Conservation (phyloP, 805 yeast species). For the Wickerhamomyces bovis region DNA sequence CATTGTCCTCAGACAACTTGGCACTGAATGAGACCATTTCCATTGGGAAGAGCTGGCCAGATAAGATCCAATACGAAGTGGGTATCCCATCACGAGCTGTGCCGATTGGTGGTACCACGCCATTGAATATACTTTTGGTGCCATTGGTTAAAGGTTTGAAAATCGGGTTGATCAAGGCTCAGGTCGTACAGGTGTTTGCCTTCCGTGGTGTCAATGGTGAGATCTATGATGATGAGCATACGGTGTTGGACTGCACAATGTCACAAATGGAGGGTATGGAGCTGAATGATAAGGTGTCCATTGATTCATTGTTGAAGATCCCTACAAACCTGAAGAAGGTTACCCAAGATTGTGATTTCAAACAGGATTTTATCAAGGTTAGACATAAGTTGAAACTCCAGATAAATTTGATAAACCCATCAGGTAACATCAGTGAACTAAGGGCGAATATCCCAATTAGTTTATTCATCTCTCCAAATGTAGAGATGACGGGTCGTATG, state of each 20-base stretch:
- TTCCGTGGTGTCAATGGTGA: conserved; percentile 52
- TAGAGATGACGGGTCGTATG: conserved; percentile 44
- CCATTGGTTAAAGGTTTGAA: conserved; percentile 76
- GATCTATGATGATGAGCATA: conserved; percentile 53
- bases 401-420: conserved; percentile 63
- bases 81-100: conserved; percentile 82
- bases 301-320: conserved; percentile 50
- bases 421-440: conserved; percentile 79
- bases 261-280: conserved; percentile 38
- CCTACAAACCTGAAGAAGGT: conserved; percentile 67
- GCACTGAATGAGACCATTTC: conserved; percentile 75
- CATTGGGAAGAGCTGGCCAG: conserved; percentile 88
- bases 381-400: conserved; percentile 77
- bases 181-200: conserved; percentile 59
- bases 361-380: conserved; percentile 57
- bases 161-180: conserved; percentile 61
- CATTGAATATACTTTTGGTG: conserved; percentile 61
- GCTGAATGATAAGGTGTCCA: conserved; percentile 53
- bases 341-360: conserved; percentile 79
- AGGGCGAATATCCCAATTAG: conserved; percentile 80
- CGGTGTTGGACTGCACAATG: conserved; percentile 45
- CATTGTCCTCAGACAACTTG: conserved; percentile 73
- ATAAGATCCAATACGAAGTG: conserved; percentile 80
- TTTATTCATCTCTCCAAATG: conserved; percentile 68
- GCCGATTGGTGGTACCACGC: conserved; percentile 74